phyloP scores from a whole-genome alignment of 495 filamentous ascomycete genomes.

The Xylaria palmicola region DNA sequence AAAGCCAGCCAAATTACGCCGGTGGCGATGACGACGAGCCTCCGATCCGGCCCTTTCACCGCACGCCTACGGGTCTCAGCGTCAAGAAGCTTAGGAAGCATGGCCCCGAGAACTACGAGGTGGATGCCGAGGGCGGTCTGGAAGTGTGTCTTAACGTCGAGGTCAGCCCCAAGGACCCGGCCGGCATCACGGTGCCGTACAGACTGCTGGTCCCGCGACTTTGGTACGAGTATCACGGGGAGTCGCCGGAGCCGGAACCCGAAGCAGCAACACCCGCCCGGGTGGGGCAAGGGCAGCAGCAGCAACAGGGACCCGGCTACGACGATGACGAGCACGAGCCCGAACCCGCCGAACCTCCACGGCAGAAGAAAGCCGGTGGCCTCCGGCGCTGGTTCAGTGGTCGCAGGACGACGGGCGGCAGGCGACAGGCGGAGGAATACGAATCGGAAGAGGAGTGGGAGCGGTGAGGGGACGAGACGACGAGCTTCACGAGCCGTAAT shows the following conservation, averaged over 20 bases:
- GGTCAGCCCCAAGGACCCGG: conserved; percentile 77
- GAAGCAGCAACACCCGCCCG: neutral
- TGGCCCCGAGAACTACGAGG: conserved; percentile 26
- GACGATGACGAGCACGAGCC: neutral
- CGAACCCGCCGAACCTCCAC: neutral
- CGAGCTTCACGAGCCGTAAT: too few relatives aligned
- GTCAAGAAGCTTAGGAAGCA: conserved; percentile 54
- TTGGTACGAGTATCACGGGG: conserved; percentile 49
- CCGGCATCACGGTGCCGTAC: conserved; percentile 86
- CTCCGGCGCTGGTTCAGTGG: conserved; percentile 4
- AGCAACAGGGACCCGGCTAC: neutral
- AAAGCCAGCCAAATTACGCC: neutral
- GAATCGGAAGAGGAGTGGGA: neutral
- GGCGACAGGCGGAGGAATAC: neutral
- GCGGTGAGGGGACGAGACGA: too few relatives aligned
- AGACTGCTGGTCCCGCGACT: conserved; percentile 80
- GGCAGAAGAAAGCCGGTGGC: conserved; percentile 4
- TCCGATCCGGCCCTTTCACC: conserved; percentile 57
- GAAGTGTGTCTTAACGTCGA: conserved; percentile 87
- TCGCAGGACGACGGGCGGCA: neutral
- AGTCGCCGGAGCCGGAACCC: conserved; percentile 4
- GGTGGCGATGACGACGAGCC: conserved; percentile 5
- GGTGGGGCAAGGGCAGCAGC: neutral
- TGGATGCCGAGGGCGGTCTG: conserved; percentile 75
- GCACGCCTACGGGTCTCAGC: conserved; percentile 68